Base-by-base conservation (phyloP, 2,329 filamentous ascomycete species). In the Pseudohalonectria lignicola region DNA sequence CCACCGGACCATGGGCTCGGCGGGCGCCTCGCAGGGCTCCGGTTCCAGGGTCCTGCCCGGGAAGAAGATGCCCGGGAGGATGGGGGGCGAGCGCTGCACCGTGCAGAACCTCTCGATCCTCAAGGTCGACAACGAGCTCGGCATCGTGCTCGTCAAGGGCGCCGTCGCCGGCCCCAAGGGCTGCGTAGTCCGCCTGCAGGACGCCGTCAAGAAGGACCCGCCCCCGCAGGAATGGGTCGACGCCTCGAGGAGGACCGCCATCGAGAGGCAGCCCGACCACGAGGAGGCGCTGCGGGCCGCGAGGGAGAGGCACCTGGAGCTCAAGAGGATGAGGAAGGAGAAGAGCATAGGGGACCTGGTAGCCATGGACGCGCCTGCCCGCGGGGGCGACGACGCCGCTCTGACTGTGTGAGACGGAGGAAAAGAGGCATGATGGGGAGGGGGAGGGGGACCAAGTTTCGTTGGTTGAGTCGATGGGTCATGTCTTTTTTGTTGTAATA, bases 21-120 rank as follows among this genome's bases (percentile, higher is more conserved):
- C 82, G 7, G 92, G 92, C 57, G 86, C 83, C 43, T 84, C 82
- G 49, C 92, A 98, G 63, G 92, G 92, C 47, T 80, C 83, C 56
- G 92, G 92, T 64, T 93, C 86, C 45, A 78, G 92, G 62, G 90
- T 98, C 18, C 67, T 87, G 55, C 92, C 92, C 1, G 92, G 92
- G 43, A 98, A 98, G 76, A 92, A 87, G 66, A 98, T 98, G 92
- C 78, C 92, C 4, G 92, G 92, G 39, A 78, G 86, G 42, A 96
- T 98, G 92, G 92, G 92, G 46, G 84, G 82, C 47, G 75, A 94
- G 60, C 78, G 76, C 48, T 83, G 87, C 40, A 98, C 92, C 34
- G 73, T 92, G 41, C 88, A 95, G 71, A 95, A 94, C 62, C 66
- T 96, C 50, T 84, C 82, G 62, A 79, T 98, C 38, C 64, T 98